Evolutionary conservation across 139 green algal genomes (phyloP), one percentile per base, ranked within the genome.

Genomic region (Tetraselmis striata): DNA sequence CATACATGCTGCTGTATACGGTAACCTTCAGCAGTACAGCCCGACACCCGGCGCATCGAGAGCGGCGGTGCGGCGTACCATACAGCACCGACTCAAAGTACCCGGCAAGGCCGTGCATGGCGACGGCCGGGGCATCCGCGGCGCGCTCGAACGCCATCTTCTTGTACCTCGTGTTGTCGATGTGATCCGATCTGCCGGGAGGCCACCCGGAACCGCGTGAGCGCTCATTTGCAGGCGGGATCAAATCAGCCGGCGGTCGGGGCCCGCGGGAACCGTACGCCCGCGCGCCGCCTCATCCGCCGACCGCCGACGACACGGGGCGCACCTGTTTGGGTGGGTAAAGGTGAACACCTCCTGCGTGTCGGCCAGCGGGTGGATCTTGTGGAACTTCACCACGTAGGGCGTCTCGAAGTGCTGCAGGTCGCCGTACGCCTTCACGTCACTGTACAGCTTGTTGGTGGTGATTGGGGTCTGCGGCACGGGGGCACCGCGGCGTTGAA

Each of bases 41-140:
- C n/a, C n/a, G n/a, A n/a, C n/a, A n/a, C n/a, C n/a, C n/a, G n/a
- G n/a, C n/a, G n/a, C n/a, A n/a, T n/a, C n/a, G n/a, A n/a, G n/a
- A n/a, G n/a, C n/a, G n/a, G n/a, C n/a, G n/a, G n/a, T n/a, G n/a
- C n/a, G n/a, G 45, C 45, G 5, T 5, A 67, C 45, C 45, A 67
- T 99, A 99, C 77, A 99, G 89, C 76, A 90, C 79, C 2, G 92
- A 88, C 29, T 98, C 93, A 87, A 99, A 99, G 93, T 99, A 99
- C 31, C 96, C 97, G 0, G 90, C 95, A 81, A 99, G 95, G 75
- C 97, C 96, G 80, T 98, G 95, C 77, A 95, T 89, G 30, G 94
- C 78, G 32, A 83, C 86, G 0, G 80, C 78, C 11, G 83, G 90
- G 2, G 80, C 81, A 27, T 88, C 83, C 0, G 59, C n/a, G 25